phyloP scores from a whole-genome alignment of 352 stramenopile genomes.

The Phytophthora niederhauseri region DNA sequence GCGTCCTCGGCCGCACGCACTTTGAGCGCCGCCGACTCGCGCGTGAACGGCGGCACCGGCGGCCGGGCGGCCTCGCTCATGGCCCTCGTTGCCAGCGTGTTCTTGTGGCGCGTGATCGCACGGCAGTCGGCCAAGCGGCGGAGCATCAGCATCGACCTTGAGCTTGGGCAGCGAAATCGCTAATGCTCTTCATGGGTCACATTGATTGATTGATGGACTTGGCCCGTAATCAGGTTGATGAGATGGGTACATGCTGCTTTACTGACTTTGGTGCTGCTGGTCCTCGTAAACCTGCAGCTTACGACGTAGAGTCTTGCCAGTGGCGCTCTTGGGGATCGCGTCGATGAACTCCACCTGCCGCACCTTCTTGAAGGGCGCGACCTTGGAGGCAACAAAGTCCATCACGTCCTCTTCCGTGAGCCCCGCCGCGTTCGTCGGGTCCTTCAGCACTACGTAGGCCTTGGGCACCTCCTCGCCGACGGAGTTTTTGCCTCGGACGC shows the following conservation, averaged over 20 bases:
- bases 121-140: background rate
- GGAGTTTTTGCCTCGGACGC: conserved; percentile 59
- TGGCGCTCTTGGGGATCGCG: conserved; percentile 83
- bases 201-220: too few relatives aligned
- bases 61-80: conserved; percentile 30
- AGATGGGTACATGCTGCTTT: too few relatives aligned
- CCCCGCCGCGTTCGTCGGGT: conserved; percentile 17
- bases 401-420: conserved; percentile 75
- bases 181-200: background rate
- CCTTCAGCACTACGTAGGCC: conserved; percentile 86
- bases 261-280: background rate
- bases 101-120: background rate
- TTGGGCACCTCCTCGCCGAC: conserved; percentile 84
- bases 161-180: background rate
- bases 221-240: too few relatives aligned
- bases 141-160: background rate
- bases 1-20: conserved; percentile 88
- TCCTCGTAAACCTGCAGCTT: conserved; percentile 46
- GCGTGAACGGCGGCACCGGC: conserved; percentile 82
- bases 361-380: conserved; percentile 83
- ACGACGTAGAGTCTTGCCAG: conserved; percentile 89
- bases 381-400: conserved; percentile 65
- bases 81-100: conserved; percentile 5
- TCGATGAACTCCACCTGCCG: conserved; percentile 87
- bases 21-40: conserved; percentile 78